Evolutionary conservation across 176 grass and related monocot genomes (phyloP).

Genomic region (Panicum miliaceum): DNA sequence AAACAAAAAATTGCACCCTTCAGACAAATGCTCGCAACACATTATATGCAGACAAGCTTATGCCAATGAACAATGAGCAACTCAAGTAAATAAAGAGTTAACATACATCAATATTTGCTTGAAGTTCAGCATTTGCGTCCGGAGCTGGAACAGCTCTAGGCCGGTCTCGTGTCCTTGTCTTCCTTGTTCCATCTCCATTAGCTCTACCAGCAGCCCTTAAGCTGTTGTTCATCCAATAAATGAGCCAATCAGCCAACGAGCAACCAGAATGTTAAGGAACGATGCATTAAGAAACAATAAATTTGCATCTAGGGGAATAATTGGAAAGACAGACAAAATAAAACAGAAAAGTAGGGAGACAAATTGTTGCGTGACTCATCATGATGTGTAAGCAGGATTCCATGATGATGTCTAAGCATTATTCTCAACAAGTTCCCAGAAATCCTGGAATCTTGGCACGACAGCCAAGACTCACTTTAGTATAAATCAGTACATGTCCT

Average conservation of each 20-base stretch:
- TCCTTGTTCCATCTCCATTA: slow-evolving; percentile 73
- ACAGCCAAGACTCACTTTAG: slow-evolving; percentile 48
- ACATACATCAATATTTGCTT: slow-evolving; percentile 89
- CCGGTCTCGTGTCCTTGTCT: slow-evolving; percentile 73
- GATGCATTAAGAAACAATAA: slow-evolving; percentile 18
- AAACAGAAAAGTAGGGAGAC: slow-evolving; percentile 36
- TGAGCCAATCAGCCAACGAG: slow-evolving; percentile 24
- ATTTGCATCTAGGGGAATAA: neutral
- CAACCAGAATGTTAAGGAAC: slow-evolving; percentile 7
- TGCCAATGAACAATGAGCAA: slow-evolving; percentile 17
- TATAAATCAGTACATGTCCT: slow-evolving; percentile 42
- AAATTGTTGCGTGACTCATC: slow-evolving; percentile 46
- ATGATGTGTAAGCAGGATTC: slow-evolving; percentile 51
- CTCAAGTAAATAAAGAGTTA: slow-evolving; percentile 29
- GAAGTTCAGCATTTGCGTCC: slow-evolving; percentile 87
- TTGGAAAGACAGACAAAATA: neutral
- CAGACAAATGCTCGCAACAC: neutral
- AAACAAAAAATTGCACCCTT: neutral
- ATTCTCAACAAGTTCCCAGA: slow-evolving; percentile 54
- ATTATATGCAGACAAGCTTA: neutral
- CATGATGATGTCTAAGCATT: slow-evolving; percentile 62
- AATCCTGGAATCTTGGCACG: slow-evolving; percentile 59
- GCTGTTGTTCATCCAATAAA: slow-evolving; percentile 46
- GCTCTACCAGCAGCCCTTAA: slow-evolving; percentile 72
- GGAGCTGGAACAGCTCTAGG: slow-evolving; percentile 76